Evolutionary conservation across 805 yeast genomes (phyloP).

Genomic region (Candida oleophila): DNA sequence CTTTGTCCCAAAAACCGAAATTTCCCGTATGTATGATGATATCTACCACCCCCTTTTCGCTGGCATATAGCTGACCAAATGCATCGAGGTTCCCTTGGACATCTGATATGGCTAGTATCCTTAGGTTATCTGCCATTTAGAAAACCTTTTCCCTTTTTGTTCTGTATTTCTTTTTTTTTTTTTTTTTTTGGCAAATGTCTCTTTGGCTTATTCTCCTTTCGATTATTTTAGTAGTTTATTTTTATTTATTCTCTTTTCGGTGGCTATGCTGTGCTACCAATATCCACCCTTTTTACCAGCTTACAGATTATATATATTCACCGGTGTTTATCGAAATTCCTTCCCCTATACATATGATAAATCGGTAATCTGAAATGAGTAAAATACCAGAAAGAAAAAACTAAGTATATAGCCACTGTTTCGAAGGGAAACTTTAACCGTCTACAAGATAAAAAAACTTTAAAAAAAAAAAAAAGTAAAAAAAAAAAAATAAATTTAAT

Average conservation of each 20-base stretch:
- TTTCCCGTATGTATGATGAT: slow-evolving; percentile 71
- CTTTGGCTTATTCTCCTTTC: not conserved
- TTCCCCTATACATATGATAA: not conserved
- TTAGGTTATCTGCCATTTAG: slow-evolving; percentile 6
- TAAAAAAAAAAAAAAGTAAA: not conserved
- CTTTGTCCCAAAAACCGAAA: slow-evolving; percentile 71
- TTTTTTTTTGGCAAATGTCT: not conserved
- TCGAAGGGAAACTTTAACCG: slow-evolving; percentile 1
- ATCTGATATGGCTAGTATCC: slow-evolving; percentile 24
- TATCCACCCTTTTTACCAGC: not conserved
- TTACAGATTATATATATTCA: not conserved
- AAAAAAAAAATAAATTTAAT: not conserved
- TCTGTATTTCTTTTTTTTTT: not conserved
- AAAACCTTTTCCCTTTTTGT: not conserved
- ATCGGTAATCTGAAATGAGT: too few species aligned
- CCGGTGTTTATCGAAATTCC: too few species aligned
- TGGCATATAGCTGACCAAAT: slow-evolving; percentile 12
- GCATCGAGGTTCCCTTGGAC: slow-evolving; percentile 27
- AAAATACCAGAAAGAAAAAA: too few species aligned
- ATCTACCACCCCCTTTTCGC: slow-evolving; percentile 15
- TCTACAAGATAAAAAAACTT: not conserved
- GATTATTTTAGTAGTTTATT: not conserved
- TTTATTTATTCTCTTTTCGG: too few species aligned
- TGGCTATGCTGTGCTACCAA: too few species aligned
- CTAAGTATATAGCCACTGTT: not conserved